Base-by-base conservation (phyloP, 73 alveolate genomes). In the Tetrahymena borealis region DNA sequence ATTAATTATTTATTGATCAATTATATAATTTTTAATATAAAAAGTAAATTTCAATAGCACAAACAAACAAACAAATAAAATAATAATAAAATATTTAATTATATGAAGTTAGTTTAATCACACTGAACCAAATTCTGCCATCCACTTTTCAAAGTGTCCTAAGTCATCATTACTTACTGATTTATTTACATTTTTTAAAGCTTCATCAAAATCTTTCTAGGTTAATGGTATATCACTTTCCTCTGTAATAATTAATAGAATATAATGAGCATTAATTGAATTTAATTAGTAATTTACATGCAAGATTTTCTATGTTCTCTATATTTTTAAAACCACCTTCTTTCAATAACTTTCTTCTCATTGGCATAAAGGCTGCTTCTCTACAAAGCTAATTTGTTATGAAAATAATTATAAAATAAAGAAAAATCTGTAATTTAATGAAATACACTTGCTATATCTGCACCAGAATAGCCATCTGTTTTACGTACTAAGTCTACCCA, bases 331-430 rank as follows among this genome's bases (percentile, higher is more conserved):
- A 39, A 39, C 95, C 95, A 79, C 95, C 95, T 36, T 93, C 93
- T 90, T 38, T 92, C 77, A 40, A 79, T 32, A 97, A 91, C 91
- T 95, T 94, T 90, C 98, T 93, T 94, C 99, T 96, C 99, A 98
- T 98, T 20, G 98, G 99, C 98, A 98, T 97, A 94, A 98, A 91
- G 38, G 99, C 97, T 60, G 99, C 99, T 77, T 98, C 99, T 92
- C 99, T 97, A 78, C 99, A 97, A 39, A 60, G 85, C 85, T 60
- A 60, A 39, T 39, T 39, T 39, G n/a, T 60, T 60, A 3, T 24
- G 3, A 60, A 15, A 24, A 16, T 60, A 10, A 13, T 60, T 2
- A n/a, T 12, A 9, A 20, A 7, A 24, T 20, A 60, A 3, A 18
- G 31, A 15, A 40, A 60, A 60, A 60, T 24, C 28, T 1, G 8